Conservation (phyloP, 768 basidiomycete genomes). For the Cantharellus anzutake region DNA sequence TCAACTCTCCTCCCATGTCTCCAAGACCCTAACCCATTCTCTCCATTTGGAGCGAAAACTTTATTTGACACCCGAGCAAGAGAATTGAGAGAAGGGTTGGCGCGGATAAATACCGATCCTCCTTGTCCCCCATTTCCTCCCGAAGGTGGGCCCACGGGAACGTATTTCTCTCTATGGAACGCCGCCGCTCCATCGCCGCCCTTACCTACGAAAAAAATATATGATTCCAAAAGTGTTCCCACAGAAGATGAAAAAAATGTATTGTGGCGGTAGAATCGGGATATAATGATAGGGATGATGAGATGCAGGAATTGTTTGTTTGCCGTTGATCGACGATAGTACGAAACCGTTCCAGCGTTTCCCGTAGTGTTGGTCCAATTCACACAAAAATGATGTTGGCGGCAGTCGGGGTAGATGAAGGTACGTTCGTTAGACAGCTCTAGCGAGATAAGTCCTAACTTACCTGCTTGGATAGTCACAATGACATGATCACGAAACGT, state of each 20-base stretch:
- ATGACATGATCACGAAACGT: constrained; percentile 68
- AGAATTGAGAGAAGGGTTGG: constrained; percentile 58
- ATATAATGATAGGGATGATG: background rate
- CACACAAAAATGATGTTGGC: too few relatives aligned
- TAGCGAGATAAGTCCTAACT: background rate
- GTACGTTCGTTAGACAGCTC: too few relatives aligned
- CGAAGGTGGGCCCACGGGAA: constrained; percentile 70
- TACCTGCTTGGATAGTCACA: constrained; percentile 30
- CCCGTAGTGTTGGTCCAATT: too few relatives aligned
- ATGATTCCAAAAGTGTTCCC: background rate
- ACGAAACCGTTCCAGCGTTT: too few relatives aligned
- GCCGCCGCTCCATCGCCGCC: constrained; percentile 88
- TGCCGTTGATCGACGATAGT: background rate
- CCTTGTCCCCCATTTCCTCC: constrained; percentile 87
- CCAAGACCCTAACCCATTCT: constrained; percentile 69
- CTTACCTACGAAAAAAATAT: constrained; percentile 29
- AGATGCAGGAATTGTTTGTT: background rate
- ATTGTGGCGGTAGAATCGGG: background rate
- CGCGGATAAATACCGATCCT: constrained; percentile 69
- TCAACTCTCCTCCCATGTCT: constrained; percentile 59
- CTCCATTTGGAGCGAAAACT: constrained; percentile 45
- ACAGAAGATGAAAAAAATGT: background rate
- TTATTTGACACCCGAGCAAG: constrained; percentile 54
- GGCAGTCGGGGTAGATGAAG: too few relatives aligned
- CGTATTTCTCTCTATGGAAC: constrained; percentile 80